A percentile compares a stretch with the other conserved stretches of the same genome.
phyloP scores from a whole-genome alignment of 371 early-diverging fungal species.

The Mortierella sp. region DNA sequence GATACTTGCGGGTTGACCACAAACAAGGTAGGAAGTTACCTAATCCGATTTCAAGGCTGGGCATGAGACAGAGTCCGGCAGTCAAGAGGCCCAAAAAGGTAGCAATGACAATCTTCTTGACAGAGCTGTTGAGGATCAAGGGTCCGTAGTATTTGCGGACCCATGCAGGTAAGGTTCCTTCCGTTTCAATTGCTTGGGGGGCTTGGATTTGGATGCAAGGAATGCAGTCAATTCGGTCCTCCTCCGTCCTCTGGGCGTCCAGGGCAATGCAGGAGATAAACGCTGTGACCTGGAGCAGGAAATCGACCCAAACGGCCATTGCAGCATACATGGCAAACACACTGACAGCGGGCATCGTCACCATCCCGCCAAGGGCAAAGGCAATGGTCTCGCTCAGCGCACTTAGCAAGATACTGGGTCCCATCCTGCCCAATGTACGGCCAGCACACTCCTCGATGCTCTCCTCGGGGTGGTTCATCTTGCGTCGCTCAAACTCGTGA shows the following conservation, averaged over 20 bases:
- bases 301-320: slow-evolving; percentile 80
- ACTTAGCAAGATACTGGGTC: slow-evolving; percentile 80
- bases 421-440: slow-evolving; percentile 74
- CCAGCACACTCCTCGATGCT: slow-evolving; percentile 70
- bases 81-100: slow-evolving; percentile 72
- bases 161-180: slow-evolving; percentile 67
- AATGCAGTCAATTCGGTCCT: slow-evolving; percentile 74
- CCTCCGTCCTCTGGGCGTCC: slow-evolving; percentile 74
- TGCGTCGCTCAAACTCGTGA: slow-evolving; percentile 75
- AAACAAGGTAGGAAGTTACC: slow-evolving; percentile 32
- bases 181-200: slow-evolving; percentile 66
- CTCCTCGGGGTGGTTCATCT: slow-evolving; percentile 63
- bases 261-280: slow-evolving; percentile 79
- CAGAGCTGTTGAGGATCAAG: slow-evolving; percentile 63
- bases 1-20: not conserved
- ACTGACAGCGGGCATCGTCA: slow-evolving; percentile 86
- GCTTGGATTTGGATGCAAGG: slow-evolving; percentile 74
- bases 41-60: slow-evolving; percentile 71
- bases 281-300: slow-evolving; percentile 80
- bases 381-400: slow-evolving; percentile 81
- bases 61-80: slow-evolving; percentile 64
- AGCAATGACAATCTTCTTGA: slow-evolving; percentile 65
- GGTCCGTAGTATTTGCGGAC: slow-evolving; percentile 74
- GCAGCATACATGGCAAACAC: slow-evolving; percentile 84
- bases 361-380: slow-evolving; percentile 78